Conservation (phyloP, 306 rosid species). For the Astragalus membranaceus region DNA sequence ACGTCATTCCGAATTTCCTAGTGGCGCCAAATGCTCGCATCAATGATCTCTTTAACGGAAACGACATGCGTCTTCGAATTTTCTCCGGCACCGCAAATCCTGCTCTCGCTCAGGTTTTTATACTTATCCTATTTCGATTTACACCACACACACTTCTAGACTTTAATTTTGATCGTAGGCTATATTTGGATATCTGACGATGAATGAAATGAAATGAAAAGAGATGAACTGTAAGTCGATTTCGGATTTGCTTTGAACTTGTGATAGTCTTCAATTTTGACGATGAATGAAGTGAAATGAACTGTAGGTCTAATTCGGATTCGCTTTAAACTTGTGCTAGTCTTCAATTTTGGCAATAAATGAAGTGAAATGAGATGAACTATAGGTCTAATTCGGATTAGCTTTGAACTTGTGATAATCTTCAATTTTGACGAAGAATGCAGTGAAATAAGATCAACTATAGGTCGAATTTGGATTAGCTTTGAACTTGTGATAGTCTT, state of each 20-base stretch:
- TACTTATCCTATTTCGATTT: neutral
- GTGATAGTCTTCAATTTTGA: neutral
- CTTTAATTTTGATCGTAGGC: neutral
- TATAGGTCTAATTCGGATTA: neutral
- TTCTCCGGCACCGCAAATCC: slow-evolving; percentile 91
- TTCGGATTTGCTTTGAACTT: neutral
- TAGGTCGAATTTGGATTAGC: neutral
- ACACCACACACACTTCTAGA: neutral
- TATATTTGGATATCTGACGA: neutral
- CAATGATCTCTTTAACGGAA: slow-evolving; percentile 32
- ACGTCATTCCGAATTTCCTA: slow-evolving; percentile 32
- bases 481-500: neutral
- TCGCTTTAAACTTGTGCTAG: too few species aligned
- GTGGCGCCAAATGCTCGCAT: slow-evolving; percentile 24
- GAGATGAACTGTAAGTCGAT: neutral
- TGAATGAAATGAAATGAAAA: neutral
- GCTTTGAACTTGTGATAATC: too few species aligned
- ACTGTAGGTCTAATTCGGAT: too few species aligned
- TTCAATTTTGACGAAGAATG: neutral
- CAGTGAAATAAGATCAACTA: neutral
- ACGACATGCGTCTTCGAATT: slow-evolving; percentile 62
- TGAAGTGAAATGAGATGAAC: neutral
- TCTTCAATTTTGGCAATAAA: neutral
- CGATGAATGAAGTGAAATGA: neutral
- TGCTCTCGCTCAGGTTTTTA: slow-evolving; percentile 46